Base-by-base conservation (phyloP, 129 eudicot genomes). In the Silybum marianum region DNA sequence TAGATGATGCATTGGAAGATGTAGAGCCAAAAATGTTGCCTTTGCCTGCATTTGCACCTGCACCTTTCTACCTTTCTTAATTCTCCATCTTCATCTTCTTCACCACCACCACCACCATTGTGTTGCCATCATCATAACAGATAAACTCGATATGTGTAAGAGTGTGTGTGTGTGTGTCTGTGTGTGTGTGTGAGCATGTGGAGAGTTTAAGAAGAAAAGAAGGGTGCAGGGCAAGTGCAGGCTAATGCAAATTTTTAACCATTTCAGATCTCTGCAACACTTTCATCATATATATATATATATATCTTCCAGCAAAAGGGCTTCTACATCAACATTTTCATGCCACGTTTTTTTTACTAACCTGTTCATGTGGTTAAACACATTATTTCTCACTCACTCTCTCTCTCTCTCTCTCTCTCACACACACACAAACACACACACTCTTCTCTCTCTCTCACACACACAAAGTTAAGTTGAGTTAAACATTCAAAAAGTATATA, bases 11-110 rank as follows among this genome's bases (percentile, higher is more conserved):
- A n/a, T n/a, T n/a, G 18, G n/a, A 46, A 25, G 40, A 25, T 74
- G 7, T 3, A 74, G n/a, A 74, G 24, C 78, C 24, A 51, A 74
- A 74, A 8, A 74, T 48, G 78, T 28, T 26, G 23, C 22, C 7
- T 74, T 74, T 25, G 39, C 69, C 78, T 74, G 78, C 78, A 74
- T 74, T 74, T 74, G 78, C 69, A 74, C 78, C 78, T 74, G 78
- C 78, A 74, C 40, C 78, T 48, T 74, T 74, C 78, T 48, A 74
- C 68, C 58, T 28, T n/a, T 74, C 69, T 14, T n/a, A n/a, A n/a
- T n/a, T 34, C 67, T 48, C n/a, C 21, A 24, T 30, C 77, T 25
- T 26, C 66, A 44, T 69, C n/a, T 26, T 69, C n/a, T n/a, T n/a
- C 72, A 16, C 18, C 21, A 28, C 22, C 72, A 4, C 21, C 72